Evolutionary conservation across 768 basidiomycete genomes (phyloP), one percentile per base, ranked within the genome.

Genomic region (Tremella fuciformis): DNA sequence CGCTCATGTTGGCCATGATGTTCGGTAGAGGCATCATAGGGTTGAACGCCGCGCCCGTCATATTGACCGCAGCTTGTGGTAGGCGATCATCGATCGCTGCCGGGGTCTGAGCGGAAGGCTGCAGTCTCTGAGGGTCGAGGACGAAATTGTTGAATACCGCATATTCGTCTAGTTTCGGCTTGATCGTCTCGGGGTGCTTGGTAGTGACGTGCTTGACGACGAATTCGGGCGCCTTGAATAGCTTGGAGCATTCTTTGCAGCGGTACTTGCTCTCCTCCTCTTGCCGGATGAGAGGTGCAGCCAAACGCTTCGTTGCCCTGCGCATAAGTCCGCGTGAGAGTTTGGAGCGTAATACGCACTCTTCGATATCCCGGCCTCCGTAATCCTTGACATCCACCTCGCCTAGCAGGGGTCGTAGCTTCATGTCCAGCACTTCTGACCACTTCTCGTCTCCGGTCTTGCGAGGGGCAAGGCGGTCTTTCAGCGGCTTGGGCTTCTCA

Each of bases 251-350:
- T 40, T 76, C 73, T 80, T 90, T 94, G 80, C 96, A 99, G 63
- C 96, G 83, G 80, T 89, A 98, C 75, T 96, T 98, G 70, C 87
- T 89, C 78, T 94, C 91, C 66, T 97, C 94, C 78, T 98, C 94
- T 75, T 91, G 88, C 78, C 93, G 93, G 76, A 98, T 84, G 75
- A 82, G 83, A 1, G 86, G 86, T 56, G 88, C 88, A 21, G 87
- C 85, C 13, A 86, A 82, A 69, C 86, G 89, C 51, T 84, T 82
- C 51, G 93, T 80, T 73, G 93, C 91, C 66, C 93, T 96, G 70
- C 15, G 25, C 19, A 42, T 39, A 26, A 56, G 64, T 44, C 16
- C 9, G 0, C 0, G 16, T 38, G 37, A 22, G 38, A 49, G 16
- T 13, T n/a, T 34, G 29, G 4, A 4, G 8, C 13, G 2, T 3